These are phyloP conservation scores for Trypanosoma avium DNA, from an alignment of 208 protist genomes.

Conservation along the genomic window DNA sequence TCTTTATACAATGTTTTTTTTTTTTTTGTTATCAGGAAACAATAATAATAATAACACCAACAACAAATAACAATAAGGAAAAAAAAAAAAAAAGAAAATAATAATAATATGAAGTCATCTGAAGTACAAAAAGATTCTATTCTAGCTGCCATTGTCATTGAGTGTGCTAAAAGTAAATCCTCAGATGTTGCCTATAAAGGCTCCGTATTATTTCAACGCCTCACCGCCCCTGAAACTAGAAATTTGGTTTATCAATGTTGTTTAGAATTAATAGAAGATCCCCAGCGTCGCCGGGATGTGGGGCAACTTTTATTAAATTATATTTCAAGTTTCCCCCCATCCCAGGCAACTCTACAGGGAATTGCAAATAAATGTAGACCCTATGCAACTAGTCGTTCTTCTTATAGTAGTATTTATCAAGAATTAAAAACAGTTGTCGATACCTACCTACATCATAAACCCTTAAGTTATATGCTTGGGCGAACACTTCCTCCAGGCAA, in stretches of 20 bases:
- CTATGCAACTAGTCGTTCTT: slow-evolving; percentile 19
- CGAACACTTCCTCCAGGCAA: slow-evolving; percentile 25
- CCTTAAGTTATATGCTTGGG: slow-evolving; percentile 30
- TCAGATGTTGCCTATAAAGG: slow-evolving; percentile 8
- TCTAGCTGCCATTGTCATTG: slow-evolving; percentile 26
- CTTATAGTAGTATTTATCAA: slow-evolving; percentile 28
- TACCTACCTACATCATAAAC: slow-evolving; percentile 34
- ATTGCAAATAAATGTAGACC: slow-evolving; percentile 35
- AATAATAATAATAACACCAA: no score
- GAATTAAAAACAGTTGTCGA: slow-evolving; percentile 31
- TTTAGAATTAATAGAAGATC: slow-evolving; percentile 61
- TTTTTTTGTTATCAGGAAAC: not conserved
- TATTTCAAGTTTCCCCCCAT: slow-evolving; percentile 72
- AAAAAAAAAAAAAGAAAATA: not conserved
- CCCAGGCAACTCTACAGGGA: slow-evolving; percentile 34
- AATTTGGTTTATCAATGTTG: slow-evolving; percentile 70
- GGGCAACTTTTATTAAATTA: slow-evolving; percentile 65
- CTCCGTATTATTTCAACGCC: slow-evolving; percentile 28
- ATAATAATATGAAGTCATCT: slow-evolving; percentile 24
- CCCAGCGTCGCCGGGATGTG: slow-evolving; percentile 52
- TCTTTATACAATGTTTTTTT: slow-evolving; percentile 8
- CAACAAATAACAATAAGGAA: not conserved
- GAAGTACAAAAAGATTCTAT: slow-evolving; percentile 35
- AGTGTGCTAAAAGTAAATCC: slow-evolving; percentile 31
- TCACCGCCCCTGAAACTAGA: slow-evolving; percentile 52